A percentile compares a stretch with the other conserved stretches of the same genome.
These are phyloP conservation scores for Blyttiomyces sp. DNA, from an alignment of 371 early-diverging fungal genomes.

Conservation along the genomic window DNA sequence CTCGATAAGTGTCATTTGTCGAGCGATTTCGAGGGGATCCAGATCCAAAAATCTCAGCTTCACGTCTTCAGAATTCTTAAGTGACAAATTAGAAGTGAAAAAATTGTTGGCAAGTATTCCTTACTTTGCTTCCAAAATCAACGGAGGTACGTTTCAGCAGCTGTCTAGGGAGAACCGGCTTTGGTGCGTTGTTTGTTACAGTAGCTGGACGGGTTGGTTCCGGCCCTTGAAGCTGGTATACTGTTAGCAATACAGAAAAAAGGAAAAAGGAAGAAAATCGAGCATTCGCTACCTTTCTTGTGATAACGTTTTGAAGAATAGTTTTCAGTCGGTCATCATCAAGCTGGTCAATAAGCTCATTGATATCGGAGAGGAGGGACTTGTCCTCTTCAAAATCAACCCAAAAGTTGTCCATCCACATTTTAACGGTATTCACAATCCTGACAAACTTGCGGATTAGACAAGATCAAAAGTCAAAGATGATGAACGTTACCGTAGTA, in stretches of 20 bases:
- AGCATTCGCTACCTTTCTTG: conserved; percentile 34
- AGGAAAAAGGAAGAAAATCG: background rate
- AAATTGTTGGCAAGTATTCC: background rate
- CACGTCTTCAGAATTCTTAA: too few species aligned
- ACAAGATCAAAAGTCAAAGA: background rate
- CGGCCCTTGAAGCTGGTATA: background rate
- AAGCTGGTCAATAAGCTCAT: conserved; percentile 31
- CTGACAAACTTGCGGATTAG: too few species aligned
- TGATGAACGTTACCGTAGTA: conserved; percentile 10
- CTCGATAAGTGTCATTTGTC: conserved; percentile 83
- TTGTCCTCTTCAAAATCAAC: conserved; percentile 45
- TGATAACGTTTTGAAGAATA: conserved; percentile 24
- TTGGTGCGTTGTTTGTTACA: conserved; percentile 33
- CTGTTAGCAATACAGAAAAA: too few species aligned
- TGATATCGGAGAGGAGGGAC: conserved; percentile 28
- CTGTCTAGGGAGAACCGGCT: conserved; percentile 49
- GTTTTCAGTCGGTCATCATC: conserved; percentile 32
- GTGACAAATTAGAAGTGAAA: too few species aligned
- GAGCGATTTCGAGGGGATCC: conserved; percentile 88
- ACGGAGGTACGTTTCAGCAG: conserved; percentile 36
- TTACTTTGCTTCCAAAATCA: too few species aligned
- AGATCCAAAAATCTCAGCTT: conserved; percentile 68
- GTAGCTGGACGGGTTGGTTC: background rate
- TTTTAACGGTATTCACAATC: conserved; percentile 41
- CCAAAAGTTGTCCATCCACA: conserved; percentile 56